A percentile compares a stretch with the other conserved stretches of the same genome.
These are phyloP conservation scores for Nicotiana knightiana DNA, from an alignment of 257 asterid species.

Conservation along the genomic window DNA sequence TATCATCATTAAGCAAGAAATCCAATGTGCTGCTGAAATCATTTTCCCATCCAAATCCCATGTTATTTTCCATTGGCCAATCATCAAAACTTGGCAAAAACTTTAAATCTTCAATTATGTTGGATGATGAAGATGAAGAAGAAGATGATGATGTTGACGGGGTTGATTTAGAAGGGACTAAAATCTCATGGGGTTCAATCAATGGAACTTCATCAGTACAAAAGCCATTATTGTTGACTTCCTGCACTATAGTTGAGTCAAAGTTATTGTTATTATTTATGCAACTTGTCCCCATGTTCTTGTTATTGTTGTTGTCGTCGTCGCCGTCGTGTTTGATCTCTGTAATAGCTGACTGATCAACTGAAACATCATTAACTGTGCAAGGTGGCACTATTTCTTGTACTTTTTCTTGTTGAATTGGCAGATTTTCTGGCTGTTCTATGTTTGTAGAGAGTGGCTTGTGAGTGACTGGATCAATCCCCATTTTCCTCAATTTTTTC, in stretches of 20 bases:
- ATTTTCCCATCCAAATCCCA: conserved; percentile 61
- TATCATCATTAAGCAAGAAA: conserved; percentile 27
- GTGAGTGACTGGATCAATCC: conserved; percentile 90
- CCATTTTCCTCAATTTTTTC: conserved; percentile 83
- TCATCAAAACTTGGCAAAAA: conserved; percentile 31
- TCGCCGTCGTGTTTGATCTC: conserved; percentile 14
- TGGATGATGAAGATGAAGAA: conserved; percentile 20
- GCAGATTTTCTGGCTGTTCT: conserved; percentile 14
- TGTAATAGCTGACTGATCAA: conserved; percentile 18
- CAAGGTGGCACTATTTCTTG: not conserved
- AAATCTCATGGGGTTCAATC: conserved; percentile 59
- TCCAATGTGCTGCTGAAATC: conserved; percentile 49
- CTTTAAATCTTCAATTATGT: conserved; percentile 32
- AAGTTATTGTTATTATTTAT: not conserved
- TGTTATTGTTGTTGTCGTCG: not conserved
- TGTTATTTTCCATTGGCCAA: conserved; percentile 20
- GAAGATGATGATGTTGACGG: conserved; percentile 29
- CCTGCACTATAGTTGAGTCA: conserved; percentile 16
- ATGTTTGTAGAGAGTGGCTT: conserved; percentile 37
- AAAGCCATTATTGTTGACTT: conserved; percentile 49
- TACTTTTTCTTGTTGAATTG: not conserved
- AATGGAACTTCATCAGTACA: conserved; percentile 73
- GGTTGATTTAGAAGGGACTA: conserved; percentile 28
- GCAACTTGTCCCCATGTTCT: not conserved
- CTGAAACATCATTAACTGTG: not conserved